Base-by-base conservation (phyloP, 305 asterid species). In the Stenogyne calaminthoides region DNA sequence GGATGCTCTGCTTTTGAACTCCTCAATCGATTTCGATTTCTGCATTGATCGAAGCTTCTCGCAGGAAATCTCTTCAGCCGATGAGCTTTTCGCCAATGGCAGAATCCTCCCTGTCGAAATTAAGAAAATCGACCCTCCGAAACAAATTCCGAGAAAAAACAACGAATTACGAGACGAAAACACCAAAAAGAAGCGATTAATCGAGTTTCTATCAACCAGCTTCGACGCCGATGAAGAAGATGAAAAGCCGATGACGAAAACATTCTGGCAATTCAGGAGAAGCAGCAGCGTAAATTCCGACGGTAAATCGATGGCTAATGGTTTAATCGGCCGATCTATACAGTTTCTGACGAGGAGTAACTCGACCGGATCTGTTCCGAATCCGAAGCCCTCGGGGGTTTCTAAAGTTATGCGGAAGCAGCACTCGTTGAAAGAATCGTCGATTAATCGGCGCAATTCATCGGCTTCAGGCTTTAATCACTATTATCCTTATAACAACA, bases 321-420 rank as follows among this genome's bases (percentile, higher is more conserved):
- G 88, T 6, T 78, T 91, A 72, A 76, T 85, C 59, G 69, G 69
- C 36, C 81, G 92, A 52, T 79, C 95, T 5, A 47, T 89, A 1
- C 83, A 88, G 42, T 87, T 90, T 55, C 80, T 91, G 49, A 71
- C 87, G 0, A 72, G 96, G 56, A 92, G 96, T 81, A 88, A 88
- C 10, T 92, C 97, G n/a, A 92, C 97, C n/a, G 95, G 96, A 6
- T 90, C 96, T 16, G 90, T 88, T 6, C 93, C 90, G 7, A 88
- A 67, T 58, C 86, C 84, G 18, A 90, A 86, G 11, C 81, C 83
- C 32, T 14, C 76, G 25, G 56, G 36, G 32, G 51, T 62, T 3
- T 82, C 84, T 0, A 87, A 81, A 20, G 78, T 69, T 2, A 74
- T 77, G 61, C 81, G 70, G 67, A 91, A 93, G 78, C 96, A 88